Percentiles rank a stretch among this genome's conserved stretches.
Evolutionary conservation across 768 basidiomycete species (phyloP).

Genomic region (Sarcomyxa edulis): DNA sequence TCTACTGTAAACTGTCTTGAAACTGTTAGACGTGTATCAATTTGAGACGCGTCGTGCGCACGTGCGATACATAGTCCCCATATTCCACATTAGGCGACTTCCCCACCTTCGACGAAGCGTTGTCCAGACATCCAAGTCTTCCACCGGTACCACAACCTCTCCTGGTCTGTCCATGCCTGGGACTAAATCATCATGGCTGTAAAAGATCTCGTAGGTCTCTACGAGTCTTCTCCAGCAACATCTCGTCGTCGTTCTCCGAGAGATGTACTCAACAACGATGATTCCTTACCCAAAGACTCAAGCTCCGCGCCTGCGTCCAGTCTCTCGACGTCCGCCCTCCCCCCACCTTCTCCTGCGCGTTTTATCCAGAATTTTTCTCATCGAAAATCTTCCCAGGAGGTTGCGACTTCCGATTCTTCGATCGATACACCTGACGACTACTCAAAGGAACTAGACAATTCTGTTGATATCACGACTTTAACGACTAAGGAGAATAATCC

Average conservation of each 20-base stretch:
- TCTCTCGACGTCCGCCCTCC: constrained; percentile 3
- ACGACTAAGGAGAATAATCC: neutral
- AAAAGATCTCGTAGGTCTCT: constrained; percentile 28
- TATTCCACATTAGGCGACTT: no score
- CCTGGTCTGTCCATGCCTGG: no score
- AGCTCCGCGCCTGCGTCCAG: neutral
- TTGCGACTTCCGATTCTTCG: constrained; percentile 2
- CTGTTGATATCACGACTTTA: neutral
- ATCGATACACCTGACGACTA: neutral
- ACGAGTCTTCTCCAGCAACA: constrained; percentile 16
- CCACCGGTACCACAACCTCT: no score
- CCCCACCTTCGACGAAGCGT: no score
- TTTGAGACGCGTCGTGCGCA: no score
- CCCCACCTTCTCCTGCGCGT: constrained; percentile 17
- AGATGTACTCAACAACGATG: neutral
- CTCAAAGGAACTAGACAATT: neutral
- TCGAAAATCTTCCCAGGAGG: constrained; percentile 1
- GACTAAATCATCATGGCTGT: no score
- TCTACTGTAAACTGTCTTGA: no score
- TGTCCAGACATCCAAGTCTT: no score
- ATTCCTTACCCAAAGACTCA: neutral
- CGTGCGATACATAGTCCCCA: no score
- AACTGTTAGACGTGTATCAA: no score
- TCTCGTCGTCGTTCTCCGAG: neutral
- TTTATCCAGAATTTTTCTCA: constrained; percentile 15